Evolutionary conservation across 192 early-diverging fungal species (phyloP).

Genomic region (Backusella circina): DNA sequence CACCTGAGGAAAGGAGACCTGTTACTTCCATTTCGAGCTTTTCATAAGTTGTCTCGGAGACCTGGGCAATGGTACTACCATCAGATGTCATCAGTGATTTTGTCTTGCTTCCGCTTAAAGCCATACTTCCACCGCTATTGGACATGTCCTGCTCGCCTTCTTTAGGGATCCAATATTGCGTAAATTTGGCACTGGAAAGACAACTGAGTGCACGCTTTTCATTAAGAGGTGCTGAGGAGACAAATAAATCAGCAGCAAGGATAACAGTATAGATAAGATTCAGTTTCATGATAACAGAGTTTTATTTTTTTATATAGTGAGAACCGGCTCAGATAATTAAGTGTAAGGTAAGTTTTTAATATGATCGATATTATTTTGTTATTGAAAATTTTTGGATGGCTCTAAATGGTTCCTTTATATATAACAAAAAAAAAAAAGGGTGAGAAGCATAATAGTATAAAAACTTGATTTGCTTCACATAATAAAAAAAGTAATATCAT

Average conservation of each 20-base stretch:
- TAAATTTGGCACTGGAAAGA: slow-evolving; percentile 9
- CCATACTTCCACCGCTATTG: slow-evolving; percentile 24
- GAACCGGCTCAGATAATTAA: background rate
- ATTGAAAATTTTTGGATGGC: background rate
- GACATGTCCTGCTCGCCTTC: slow-evolving; percentile 33
- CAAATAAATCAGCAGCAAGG: background rate
- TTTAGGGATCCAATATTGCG: slow-evolving; percentile 37
- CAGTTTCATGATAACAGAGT: background rate
- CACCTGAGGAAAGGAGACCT: slow-evolving; percentile 25
- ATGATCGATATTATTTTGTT: background rate
- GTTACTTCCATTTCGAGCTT: slow-evolving; percentile 41
- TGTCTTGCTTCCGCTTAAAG: slow-evolving; percentile 12
- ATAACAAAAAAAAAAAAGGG: background rate
- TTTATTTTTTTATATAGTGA: too few species aligned
- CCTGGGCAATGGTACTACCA: slow-evolving; percentile 26
- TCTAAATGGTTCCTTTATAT: background rate
- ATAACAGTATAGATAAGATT: background rate
- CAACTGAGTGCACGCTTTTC: background rate
- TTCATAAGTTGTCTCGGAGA: slow-evolving; percentile 25
- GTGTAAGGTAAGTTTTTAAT: background rate
- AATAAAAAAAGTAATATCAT: background rate
- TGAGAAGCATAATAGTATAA: background rate
- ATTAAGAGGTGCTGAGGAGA: slow-evolving; percentile 7
- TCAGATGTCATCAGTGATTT: slow-evolving; percentile 4
- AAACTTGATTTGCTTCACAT: background rate